phyloP scores from a whole-genome alignment of 352 stramenopile species.

The Phytopythium chamaehyphon region DNA sequence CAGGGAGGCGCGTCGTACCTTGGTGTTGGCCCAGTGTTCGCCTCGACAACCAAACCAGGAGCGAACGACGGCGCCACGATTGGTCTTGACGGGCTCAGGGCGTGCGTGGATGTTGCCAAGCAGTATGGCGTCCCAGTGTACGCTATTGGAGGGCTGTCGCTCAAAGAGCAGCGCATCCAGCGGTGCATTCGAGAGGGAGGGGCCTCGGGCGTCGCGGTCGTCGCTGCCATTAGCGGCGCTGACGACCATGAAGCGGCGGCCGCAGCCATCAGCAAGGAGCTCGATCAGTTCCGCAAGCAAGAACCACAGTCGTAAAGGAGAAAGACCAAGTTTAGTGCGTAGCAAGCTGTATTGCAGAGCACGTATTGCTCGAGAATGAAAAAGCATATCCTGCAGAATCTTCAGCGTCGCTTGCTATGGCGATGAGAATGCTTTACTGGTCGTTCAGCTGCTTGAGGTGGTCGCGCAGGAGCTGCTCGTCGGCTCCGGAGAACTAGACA shows the following conservation, averaged over 20 bases:
- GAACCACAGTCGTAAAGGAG: too few species aligned
- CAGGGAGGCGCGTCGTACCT: constrained; percentile 43
- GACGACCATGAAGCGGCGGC: constrained; percentile 24
- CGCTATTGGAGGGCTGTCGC: constrained; percentile 41
- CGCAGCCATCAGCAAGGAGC: constrained; percentile 14
- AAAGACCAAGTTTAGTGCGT: too few species aligned
- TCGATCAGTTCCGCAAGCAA: constrained; percentile 11
- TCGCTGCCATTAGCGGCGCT: constrained; percentile 41
- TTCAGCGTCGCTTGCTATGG: too few species aligned
- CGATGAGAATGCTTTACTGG: constrained; percentile 26
- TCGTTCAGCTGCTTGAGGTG: constrained; percentile 76
- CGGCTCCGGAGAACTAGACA: constrained; percentile 75
- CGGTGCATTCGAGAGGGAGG: constrained; percentile 34
- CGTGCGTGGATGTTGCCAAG: constrained; percentile 15
- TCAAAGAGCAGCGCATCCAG: constrained; percentile 30
- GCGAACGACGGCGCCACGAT: constrained; percentile 52
- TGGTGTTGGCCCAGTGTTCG: constrained; percentile 45
- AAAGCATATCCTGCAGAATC: too few species aligned
- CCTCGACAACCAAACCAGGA: constrained; percentile 46
- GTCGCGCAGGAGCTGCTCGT: constrained; percentile 64
- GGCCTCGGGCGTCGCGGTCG: constrained; percentile 40
- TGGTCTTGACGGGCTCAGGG: constrained; percentile 28
- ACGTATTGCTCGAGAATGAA: too few species aligned
- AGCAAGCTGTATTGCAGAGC: too few species aligned
- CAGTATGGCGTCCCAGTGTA: constrained; percentile 39